Base-by-base conservation (phyloP, 2,329 filamentous ascomycete genomes). In the Colletotrichum sansevieriae region DNA sequence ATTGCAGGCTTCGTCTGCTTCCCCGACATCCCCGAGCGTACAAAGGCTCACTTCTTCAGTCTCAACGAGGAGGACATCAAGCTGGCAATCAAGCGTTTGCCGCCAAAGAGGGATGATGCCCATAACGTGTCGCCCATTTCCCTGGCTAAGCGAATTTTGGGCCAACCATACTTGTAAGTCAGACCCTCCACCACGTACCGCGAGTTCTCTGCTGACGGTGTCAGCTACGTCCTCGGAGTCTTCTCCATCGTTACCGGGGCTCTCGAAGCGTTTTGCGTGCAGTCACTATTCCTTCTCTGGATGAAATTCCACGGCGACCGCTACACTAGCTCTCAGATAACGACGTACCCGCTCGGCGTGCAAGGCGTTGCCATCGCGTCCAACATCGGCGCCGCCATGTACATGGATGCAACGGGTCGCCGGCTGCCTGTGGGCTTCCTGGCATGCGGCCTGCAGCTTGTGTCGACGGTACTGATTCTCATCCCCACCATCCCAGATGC, bases 1-100 rank as follows among this genome's bases (percentile, higher is more conserved):
- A 58, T 86, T 4, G 85, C 84, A 54, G 85, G 85, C 11, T 83
- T 83, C 63, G 35, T 85, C 47, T 77, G 78, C 71, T 86, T 87
- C 68, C 84, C 85, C 0, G 84, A 85, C 43, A 78, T 84, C 0
- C 85, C 85, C 0, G 79, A 81, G 15, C 75, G 70, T 7, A 77
- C 75, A 1, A 73, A 73, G 9, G 82, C 82, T 0, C 79, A 78
- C 58, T 81, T 79, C 58, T 71, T 78, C 8, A 76, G 71, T 0
- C 49, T 62, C 22, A 54, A 62, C 11, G 72, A 77, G 11, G 65
- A 73, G 0, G 74, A 75, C 44, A 70, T 72, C 5, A 68, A 75
- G 6, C 68, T 79, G 0, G 76, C 76, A 2, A 62, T 76, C 1
- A 63, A 70, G 10, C 64, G 78, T 5, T 71, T 80, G 2, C 78